Percentiles rank a stretch among this genome's conserved stretches.
These are phyloP conservation scores for Avena atlantica DNA, from an alignment of 176 grass and related monocot genomes.

Conservation along the genomic window DNA sequence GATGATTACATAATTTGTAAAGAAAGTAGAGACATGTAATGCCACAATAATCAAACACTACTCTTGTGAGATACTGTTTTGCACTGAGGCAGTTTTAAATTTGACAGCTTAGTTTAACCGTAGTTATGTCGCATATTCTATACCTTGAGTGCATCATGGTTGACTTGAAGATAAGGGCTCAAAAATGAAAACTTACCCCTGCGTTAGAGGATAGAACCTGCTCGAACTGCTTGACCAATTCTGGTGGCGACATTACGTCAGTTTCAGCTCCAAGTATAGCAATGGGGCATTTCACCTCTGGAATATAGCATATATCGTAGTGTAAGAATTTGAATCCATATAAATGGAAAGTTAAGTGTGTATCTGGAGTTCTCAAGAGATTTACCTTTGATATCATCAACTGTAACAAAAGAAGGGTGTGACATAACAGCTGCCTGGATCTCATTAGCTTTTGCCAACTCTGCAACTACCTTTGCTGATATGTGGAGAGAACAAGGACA, in stretches of 20 bases:
- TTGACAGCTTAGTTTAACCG: neutral
- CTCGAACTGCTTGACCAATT: slow-evolving; percentile 72
- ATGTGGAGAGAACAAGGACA: neutral
- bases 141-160: neutral
- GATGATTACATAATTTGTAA: neutral
- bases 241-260: slow-evolving; percentile 50
- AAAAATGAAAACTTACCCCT: slow-evolving; percentile 52
- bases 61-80: slow-evolving; percentile 1
- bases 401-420: slow-evolving; percentile 67
- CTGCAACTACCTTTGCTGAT: slow-evolving; percentile 78
- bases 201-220: slow-evolving; percentile 59
- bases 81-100: neutral
- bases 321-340: neutral
- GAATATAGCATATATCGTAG: slow-evolving; percentile 3
- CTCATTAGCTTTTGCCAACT: slow-evolving; percentile 71
- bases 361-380: slow-evolving; percentile 20
- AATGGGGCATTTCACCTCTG: slow-evolving; percentile 71
- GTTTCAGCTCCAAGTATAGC: slow-evolving; percentile 65
- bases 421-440: slow-evolving; percentile 72
- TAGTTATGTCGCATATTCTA: slow-evolving; percentile 14
- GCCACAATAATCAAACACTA: neutral
- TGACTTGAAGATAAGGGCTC: neutral
- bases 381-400: slow-evolving; percentile 79
- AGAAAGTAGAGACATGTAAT: neutral
- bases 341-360: slow-evolving; percentile 4